Evolutionary conservation across 306 rosid species (phyloP).

Genomic region (Quercus rubra): DNA sequence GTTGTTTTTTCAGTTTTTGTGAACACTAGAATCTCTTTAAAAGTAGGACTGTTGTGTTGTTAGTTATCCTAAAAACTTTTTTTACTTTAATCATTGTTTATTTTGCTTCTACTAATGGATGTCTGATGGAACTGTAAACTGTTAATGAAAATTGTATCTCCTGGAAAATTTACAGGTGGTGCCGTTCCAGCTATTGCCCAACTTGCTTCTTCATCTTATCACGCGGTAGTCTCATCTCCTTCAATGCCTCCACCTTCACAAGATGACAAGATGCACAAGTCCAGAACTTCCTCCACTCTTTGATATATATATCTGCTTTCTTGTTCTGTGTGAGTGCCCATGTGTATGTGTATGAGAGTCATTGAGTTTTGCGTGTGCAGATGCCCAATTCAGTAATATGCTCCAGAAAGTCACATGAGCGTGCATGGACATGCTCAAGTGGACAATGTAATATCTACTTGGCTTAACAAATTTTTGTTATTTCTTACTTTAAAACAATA

Average conservation of each 20-base stretch:
- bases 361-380: slow-evolving; percentile 15
- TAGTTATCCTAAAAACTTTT: not conserved
- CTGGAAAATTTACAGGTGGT: slow-evolving; percentile 55
- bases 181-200: slow-evolving; percentile 79
- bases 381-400: slow-evolving; percentile 19
- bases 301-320: slow-evolving; percentile 19
- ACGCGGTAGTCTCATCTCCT: slow-evolving; percentile 49
- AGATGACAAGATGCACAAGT: slow-evolving; percentile 58
- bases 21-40: not conserved
- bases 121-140: not conserved
- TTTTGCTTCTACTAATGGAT: not conserved
- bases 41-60: not conserved
- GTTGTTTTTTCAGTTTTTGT: not conserved
- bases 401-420: slow-evolving; percentile 9
- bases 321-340: slow-evolving; percentile 1
- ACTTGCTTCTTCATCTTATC: slow-evolving; percentile 80
- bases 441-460: not conserved
- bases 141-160: slow-evolving; percentile 5
- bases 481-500: not conserved
- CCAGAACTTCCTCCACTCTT: slow-evolving; percentile 64
- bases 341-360: not conserved
- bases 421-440: not conserved
- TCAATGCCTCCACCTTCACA: slow-evolving; percentile 37
- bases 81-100: not conserved
- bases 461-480: not conserved